These are phyloP conservation scores for Pochonia chlamydosporia DNA, from an alignment of 2,329 filamentous ascomycete genomes.

Conservation along the genomic window DNA sequence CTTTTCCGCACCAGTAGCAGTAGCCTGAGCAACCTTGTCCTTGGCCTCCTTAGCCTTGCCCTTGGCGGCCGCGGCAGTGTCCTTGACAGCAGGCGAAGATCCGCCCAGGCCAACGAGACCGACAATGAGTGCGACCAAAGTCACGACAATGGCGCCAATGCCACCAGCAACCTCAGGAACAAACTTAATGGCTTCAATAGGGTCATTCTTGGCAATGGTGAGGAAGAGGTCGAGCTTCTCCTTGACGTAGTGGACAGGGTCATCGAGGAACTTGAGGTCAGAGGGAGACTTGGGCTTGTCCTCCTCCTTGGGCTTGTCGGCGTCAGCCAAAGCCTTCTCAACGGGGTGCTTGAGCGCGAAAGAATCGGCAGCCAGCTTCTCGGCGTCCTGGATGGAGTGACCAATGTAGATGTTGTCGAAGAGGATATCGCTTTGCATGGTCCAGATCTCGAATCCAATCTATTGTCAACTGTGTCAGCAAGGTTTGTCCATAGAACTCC, in stretches of 20 bases:
- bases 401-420: slow-evolving; percentile 99
- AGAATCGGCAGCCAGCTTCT: slow-evolving; percentile 81
- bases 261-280: slow-evolving; percentile 83
- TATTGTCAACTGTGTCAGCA: slow-evolving; percentile 28
- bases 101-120: slow-evolving; percentile 59
- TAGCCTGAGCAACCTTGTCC: slow-evolving; percentile 56
- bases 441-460: slow-evolving; percentile 99
- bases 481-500: slow-evolving; percentile 2
- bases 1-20: slow-evolving; percentile 59
- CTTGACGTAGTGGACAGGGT: slow-evolving; percentile 80
- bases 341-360: slow-evolving; percentile 82
- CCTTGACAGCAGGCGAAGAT: slow-evolving; percentile 67
- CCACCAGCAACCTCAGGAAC: slow-evolving; percentile 87
- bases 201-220: slow-evolving; percentile 74
- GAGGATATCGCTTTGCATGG: slow-evolving; percentile 97
- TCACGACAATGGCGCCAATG: slow-evolving; percentile 63
- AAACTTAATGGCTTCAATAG: slow-evolving; percentile 77
- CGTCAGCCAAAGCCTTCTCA: slow-evolving; percentile 76
- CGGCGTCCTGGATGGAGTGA: slow-evolving; percentile 89
- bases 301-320: slow-evolving; percentile 67
- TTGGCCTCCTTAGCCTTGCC: slow-evolving; percentile 69
- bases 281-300: slow-evolving; percentile 63
- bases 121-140: slow-evolving; percentile 65
- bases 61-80: slow-evolving; percentile 58
- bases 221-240: slow-evolving; percentile 94